These are phyloP conservation scores for Cystobasidium sp. DNA, from an alignment of 1,284 basidiomycete genomes.

Conservation along the genomic window DNA sequence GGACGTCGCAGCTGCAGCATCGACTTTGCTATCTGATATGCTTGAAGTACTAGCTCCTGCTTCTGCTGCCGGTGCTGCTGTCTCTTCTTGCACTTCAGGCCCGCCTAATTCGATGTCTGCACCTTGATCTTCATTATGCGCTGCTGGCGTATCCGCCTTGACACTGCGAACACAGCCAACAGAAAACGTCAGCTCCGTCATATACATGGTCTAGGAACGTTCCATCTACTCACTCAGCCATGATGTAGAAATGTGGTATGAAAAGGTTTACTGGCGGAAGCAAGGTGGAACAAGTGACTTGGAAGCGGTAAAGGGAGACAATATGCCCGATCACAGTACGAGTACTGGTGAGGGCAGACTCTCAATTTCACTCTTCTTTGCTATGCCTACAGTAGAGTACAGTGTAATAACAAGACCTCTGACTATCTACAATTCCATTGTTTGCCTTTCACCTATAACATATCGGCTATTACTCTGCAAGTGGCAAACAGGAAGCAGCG, in stretches of 20 bases:
- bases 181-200: background rate
- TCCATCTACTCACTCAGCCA: conserved; percentile 16
- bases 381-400: no score
- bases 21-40: background rate
- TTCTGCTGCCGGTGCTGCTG: background rate
- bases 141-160: background rate
- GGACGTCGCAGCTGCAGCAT: background rate
- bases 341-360: no score
- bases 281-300: background rate
- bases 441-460: conserved; percentile 11
- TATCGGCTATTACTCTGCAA: conserved; percentile 36
- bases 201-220: background rate
- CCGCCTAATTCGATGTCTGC: conserved; percentile 19
- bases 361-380: no score
- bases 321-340: no score
- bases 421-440: background rate
- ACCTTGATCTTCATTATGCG: conserved; percentile 6
- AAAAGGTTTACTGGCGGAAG: background rate
- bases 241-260: background rate
- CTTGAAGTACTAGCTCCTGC: background rate
- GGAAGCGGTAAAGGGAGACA: no score
- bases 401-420: background rate
- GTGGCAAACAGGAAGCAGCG: background rate
- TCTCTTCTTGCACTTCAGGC: conserved; percentile 1
- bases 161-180: background rate